phyloP scores from a whole-genome alignment of 2,329 filamentous ascomycete genomes.

The Fusarium duplospermum region DNA sequence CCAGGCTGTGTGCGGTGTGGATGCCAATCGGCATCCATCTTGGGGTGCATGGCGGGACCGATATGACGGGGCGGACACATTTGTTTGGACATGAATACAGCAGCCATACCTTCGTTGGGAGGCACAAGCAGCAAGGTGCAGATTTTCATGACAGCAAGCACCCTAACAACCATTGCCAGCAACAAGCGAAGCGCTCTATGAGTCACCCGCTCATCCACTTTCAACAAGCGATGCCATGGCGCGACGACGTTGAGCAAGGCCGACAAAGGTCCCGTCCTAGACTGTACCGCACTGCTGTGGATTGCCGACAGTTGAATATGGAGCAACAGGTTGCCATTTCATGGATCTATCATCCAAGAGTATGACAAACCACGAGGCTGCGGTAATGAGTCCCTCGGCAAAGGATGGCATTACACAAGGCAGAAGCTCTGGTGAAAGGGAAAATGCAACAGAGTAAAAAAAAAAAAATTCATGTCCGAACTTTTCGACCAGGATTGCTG shows the following conservation, averaged over 20 bases:
- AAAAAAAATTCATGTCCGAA: constrained; percentile 23
- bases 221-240: constrained; percentile 14
- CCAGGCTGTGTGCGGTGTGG: constrained; percentile 36
- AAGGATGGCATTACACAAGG: constrained; percentile 22
- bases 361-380: constrained; percentile 18
- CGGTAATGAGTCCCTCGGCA: constrained; percentile 4
- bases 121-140: constrained; percentile 35
- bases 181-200: constrained; percentile 38
- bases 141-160: constrained; percentile 33
- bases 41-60: constrained; percentile 42
- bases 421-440: constrained; percentile 15
- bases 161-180: constrained; percentile 25
- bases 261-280: constrained; percentile 1
- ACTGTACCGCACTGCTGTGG: neutral
- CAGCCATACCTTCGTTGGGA: constrained; percentile 44
- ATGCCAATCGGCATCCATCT: constrained; percentile 45
- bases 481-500: constrained; percentile 33
- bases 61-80: constrained; percentile 43
- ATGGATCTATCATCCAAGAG: constrained; percentile 18
- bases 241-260: constrained; percentile 11
- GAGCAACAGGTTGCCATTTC: constrained; percentile 10
- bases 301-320: constrained; percentile 6
- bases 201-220: constrained; percentile 42
- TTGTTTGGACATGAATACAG: constrained; percentile 49
- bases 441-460: constrained; percentile 14